Evolutionary conservation across 176 grass and related monocot genomes (phyloP).

Genomic region (Leersia perrieri): DNA sequence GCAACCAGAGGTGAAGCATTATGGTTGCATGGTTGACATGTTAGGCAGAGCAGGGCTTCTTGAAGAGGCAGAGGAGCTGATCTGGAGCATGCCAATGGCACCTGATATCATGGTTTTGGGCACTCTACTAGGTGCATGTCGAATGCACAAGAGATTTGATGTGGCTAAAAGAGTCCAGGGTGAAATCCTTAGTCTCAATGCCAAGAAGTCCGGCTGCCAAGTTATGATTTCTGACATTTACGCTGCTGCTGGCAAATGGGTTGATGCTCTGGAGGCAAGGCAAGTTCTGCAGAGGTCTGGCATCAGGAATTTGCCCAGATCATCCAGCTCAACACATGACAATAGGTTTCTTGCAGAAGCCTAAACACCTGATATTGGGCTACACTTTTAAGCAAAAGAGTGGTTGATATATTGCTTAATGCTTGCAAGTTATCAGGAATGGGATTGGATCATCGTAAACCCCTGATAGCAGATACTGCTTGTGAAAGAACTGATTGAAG

Average conservation of each 20-base stretch:
- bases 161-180: constrained; percentile 51
- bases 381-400: background rate
- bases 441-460: background rate
- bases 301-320: constrained; percentile 45
- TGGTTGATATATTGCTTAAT: background rate
- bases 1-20: constrained; percentile 56
- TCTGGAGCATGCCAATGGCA: constrained; percentile 52
- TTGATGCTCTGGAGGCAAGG: constrained; percentile 43
- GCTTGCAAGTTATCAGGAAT: background rate
- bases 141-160: constrained; percentile 53
- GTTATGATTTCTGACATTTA: constrained; percentile 58
- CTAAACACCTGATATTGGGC: background rate
- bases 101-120: constrained; percentile 59
- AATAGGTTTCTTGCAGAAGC: constrained; percentile 6
- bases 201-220: constrained; percentile 45
- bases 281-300: constrained; percentile 36
- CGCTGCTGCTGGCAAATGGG: constrained; percentile 49
- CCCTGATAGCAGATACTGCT: background rate
- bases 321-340: constrained; percentile 45
- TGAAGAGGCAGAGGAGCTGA: constrained; percentile 62
- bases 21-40: constrained; percentile 82
- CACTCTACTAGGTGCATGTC: constrained; percentile 57
- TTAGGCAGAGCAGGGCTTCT: constrained; percentile 62
- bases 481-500: background rate
- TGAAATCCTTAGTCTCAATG: constrained; percentile 27